These are phyloP conservation scores for Pichia sp. DNA, from an alignment of 1,139 yeast species.

Conservation along the genomic window DNA sequence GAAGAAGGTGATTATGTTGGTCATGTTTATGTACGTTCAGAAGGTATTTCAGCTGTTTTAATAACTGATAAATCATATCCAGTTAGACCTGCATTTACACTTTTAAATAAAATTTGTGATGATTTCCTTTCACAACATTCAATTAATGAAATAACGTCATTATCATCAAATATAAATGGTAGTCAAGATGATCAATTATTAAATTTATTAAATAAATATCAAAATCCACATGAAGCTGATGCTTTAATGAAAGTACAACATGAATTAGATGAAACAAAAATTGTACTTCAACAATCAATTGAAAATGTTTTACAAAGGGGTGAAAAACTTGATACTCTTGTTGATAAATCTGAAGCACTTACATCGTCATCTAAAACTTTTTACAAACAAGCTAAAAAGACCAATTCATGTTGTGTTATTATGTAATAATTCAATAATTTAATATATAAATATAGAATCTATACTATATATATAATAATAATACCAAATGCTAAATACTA, in stretches of 20 bases:
- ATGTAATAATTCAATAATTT: constrained; percentile 35
- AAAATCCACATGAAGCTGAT: constrained; percentile 96
- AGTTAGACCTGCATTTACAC: constrained; percentile 92
- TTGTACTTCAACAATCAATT: constrained; percentile 90
- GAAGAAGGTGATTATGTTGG: constrained; percentile 91
- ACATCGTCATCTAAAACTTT: constrained; percentile 87
- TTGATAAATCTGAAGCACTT: constrained; percentile 90
- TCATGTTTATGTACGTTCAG: constrained; percentile 84
- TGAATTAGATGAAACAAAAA: constrained; percentile 95
- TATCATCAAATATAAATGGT: constrained; percentile 93
- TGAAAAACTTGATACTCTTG: constrained; percentile 87
- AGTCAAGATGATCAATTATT: constrained; percentile 34
- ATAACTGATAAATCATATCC: constrained; percentile 96
- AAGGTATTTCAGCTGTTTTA: constrained; percentile 89
- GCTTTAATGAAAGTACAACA: constrained; percentile 95
- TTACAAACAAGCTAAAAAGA: constrained; percentile 95
- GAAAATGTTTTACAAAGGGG: constrained; percentile 94
- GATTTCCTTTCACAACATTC: constrained; percentile 87
- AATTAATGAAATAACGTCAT: constrained; percentile 54
- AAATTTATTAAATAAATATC: constrained; percentile 72
- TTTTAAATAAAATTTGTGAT: constrained; percentile 83
- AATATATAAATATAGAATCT: neutral
- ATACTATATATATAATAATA: too few relatives aligned
- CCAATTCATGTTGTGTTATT: constrained; percentile 89
- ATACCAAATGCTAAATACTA: too few relatives aligned